Conservation (phyloP, 2,329 filamentous ascomycete species). For the Beauveria sp. region DNA sequence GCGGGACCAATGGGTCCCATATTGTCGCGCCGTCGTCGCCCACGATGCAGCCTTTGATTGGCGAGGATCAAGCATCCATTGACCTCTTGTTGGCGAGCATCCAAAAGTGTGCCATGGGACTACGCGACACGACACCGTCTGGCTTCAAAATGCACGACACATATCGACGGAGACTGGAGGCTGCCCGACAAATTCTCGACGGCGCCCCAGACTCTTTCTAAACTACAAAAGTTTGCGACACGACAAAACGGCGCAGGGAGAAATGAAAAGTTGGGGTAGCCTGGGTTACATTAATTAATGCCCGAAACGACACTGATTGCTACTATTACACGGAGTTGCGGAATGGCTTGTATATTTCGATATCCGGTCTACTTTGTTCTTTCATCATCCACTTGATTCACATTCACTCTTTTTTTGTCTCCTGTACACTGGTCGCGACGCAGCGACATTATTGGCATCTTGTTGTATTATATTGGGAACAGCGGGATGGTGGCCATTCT, state of each 20-base stretch:
- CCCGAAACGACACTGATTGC: conserved; percentile 8
- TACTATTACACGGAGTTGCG: conserved; percentile 7
- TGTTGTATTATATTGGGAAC: conserved; percentile 5
- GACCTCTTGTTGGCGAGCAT: conserved; percentile 52
- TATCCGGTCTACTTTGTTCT: conserved; percentile 9
- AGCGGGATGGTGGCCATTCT: not conserved
- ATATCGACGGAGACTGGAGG: conserved; percentile 65
- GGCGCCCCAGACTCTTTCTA: conserved; percentile 36
- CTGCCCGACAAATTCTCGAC: conserved; percentile 65
- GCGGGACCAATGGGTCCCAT: conserved; percentile 25
- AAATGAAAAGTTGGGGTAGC: not conserved
- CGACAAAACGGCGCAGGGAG: conserved; percentile 1
- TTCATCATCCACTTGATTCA: not conserved
- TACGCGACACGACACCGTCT: conserved; percentile 47
- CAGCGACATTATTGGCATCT: not conserved
- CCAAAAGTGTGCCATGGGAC: conserved; percentile 50
- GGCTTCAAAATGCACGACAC: conserved; percentile 48
- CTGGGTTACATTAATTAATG: not conserved
- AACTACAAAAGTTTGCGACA: not conserved
- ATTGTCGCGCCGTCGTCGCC: conserved; percentile 21
- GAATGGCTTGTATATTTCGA: conserved; percentile 1
- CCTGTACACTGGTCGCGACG: not conserved
- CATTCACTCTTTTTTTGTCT: not conserved
- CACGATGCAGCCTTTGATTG: conserved; percentile 39
- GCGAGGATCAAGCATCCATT: conserved; percentile 52